Percentiles rank a stretch among this genome's conserved stretches.
Conservation (phyloP, 169 alveolate genomes). For the Plasmodium vivax region DNA sequence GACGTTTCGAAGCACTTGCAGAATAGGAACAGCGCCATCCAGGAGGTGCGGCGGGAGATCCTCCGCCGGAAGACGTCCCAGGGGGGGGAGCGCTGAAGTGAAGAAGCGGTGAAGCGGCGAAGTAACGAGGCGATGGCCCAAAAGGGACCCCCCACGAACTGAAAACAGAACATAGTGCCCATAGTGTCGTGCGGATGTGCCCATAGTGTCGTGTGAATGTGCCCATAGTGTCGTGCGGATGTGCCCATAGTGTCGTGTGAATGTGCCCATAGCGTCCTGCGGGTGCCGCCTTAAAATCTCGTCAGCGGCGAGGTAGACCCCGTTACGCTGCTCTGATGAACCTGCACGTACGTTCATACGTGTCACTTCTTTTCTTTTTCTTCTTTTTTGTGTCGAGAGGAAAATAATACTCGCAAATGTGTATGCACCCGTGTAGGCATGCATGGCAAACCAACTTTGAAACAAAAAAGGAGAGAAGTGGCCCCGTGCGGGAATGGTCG, state of each 20-base stretch:
- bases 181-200: background rate
- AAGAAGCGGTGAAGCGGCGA: no score
- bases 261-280: background rate
- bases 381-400: background rate
- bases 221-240: no score
- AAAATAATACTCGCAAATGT: background rate
- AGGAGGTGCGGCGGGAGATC: slow-evolving; percentile 43
- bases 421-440: background rate
- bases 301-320: background rate
- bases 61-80: slow-evolving; percentile 1
- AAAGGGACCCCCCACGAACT: background rate
- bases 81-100: background rate
- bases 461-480: background rate
- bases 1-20: slow-evolving; percentile 46
- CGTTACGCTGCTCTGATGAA: background rate
- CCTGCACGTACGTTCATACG: background rate
- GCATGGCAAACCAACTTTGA: background rate
- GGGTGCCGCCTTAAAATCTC: background rate
- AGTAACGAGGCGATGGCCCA: background rate
- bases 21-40: slow-evolving; percentile 38
- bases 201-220: background rate
- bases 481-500: background rate
- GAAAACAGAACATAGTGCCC: background rate
- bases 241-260: no score
- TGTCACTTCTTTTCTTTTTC: background rate